Evolutionary conservation across 2,329 filamentous ascomycete genomes (phyloP).

Genomic region (Colletotrichum nymphaeae): DNA sequence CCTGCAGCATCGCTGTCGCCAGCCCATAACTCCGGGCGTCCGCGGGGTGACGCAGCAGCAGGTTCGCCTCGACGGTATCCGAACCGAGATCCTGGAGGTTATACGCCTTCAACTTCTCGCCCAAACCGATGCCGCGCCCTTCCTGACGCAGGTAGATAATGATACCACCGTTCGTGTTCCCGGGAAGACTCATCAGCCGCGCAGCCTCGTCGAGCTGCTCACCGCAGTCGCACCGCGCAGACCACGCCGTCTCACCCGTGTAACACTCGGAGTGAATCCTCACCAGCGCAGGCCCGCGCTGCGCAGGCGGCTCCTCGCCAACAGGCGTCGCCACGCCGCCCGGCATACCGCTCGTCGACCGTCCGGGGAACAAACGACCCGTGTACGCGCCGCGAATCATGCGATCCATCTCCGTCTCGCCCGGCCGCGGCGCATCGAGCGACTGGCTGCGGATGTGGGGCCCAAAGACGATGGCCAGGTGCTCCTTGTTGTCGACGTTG

Average conservation of each 20-base stretch:
- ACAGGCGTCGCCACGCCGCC: constrained; percentile 46
- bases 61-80: constrained; percentile 97
- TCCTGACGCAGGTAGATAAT: constrained; percentile 97
- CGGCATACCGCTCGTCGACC: constrained; percentile 77
- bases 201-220: constrained; percentile 98
- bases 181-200: constrained; percentile 84
- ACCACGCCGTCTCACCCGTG: constrained; percentile 98
- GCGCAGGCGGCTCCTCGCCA: constrained; percentile 25
- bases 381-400: constrained; percentile 96
- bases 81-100: constrained; percentile 96
- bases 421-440: constrained; percentile 77
- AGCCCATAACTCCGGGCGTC: constrained; percentile 95
- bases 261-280: constrained; percentile 99
- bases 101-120: constrained; percentile 97
- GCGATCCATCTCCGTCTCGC: constrained; percentile 87
- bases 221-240: constrained; percentile 95
- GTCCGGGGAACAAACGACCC: constrained; percentile 86
- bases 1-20: constrained; percentile 93
- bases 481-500: constrained; percentile 93
- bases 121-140: constrained; percentile 92
- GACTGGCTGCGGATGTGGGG: constrained; percentile 80
- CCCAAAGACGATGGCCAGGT: constrained; percentile 96
- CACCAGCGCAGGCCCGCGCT: constrained; percentile 74
- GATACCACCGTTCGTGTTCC: constrained; percentile 73
- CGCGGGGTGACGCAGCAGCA: constrained; percentile 89